Evolutionary conservation across 768 basidiomycete species (phyloP), one percentile per base, ranked within the genome.

Genomic region (Psilocybe azurescens): DNA sequence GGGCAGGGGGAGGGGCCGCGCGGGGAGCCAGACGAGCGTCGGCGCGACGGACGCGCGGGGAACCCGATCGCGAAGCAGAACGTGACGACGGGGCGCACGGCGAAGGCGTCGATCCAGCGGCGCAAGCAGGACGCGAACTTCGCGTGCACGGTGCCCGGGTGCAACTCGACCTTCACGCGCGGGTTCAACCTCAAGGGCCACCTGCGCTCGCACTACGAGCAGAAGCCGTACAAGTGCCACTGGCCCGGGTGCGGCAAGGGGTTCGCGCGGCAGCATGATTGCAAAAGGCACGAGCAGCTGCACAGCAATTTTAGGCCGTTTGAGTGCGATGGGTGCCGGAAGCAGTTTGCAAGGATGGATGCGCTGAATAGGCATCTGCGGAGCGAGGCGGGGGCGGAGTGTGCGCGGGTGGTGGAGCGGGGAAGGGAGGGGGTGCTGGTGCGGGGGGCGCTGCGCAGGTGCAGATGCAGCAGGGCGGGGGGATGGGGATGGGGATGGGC

Each of bases 181-280:
- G 91, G 94, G 72, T 97, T 97, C 79, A 97, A 97, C 72, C 74
- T 97, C 60, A 95, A 95, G 73, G 96, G 96, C n/a, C 96, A 98
- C 71, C 82, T 97, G 68, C 91, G 96, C 46, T 94, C 93, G 13
- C 96, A 97, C 69, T 95, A 92, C 62, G 95, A 96, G 74, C 94
- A 97, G 75, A 90, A 94, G 64, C 95, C 95, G 33, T 98, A 95
- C 82, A 87, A 90, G 74, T 98, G 95, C 78, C 89, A 92, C 69
- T 97, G 94, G 89, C 93, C 94, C 1, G 95, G 94, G 24, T 98
- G 95, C 71, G 90, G 89, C 29, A 97, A 97, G 77, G 94, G 95
- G 24, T 96, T 97, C 65, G 95, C 93, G 29, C 77, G 95, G 59
- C 94, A 97, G 73, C 96, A 97, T 70, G 96, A 99, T 73, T 97